Base-by-base conservation (phyloP, 1,284 basidiomycete species). In the Irpex sp. region DNA sequence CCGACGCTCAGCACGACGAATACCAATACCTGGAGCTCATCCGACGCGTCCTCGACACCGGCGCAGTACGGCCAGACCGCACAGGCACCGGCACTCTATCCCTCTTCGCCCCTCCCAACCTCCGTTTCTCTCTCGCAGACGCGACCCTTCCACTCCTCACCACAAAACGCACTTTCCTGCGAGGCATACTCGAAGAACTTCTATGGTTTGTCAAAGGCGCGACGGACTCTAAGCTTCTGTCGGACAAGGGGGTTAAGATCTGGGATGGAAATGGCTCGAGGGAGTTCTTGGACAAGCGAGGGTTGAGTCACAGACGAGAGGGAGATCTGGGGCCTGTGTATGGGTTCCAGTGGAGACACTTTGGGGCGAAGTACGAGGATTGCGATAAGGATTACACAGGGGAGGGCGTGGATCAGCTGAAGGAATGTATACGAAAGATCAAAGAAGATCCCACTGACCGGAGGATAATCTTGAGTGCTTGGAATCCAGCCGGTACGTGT, bases 331-430 rank as follows among this genome's bases (percentile, higher is more conserved):
- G 96, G 0, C 96, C 97, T 0, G 94, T 99, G 1, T 99, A 99
- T 72, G 96, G 96, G 0, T 99, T 99, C 73, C 96, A 99, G 71
- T 99, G 97, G 96, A 82, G 96, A 59, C 96, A 98, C 74, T 99
- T 98, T 74, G 96, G 97, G 1, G 96, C 96, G 0, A 76, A 85
- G 66, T 99, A 99, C 71, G 80, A 79, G 19, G 88, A 93, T 65
- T 92, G 89, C 66, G 91, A 96, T 52, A 78, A 82, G 36, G 86
- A 93, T 69, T 99, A 99, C 72, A 77, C 81, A 0, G 94, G 93
- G 0, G 77, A 97, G 70, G 96, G 96, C 21, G 93, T 98, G 36
- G 97, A 99, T 76, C 96, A 99, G 78, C 80, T 99, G 53, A 76
- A 80, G 58, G 90, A 96, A 67, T 93, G 94, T 65, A 92, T 98